Percentiles rank a stretch among this genome's conserved stretches.
These are phyloP conservation scores for Fomes fomentarius DNA, from an alignment of 1,284 basidiomycete species.

Conservation along the genomic window DNA sequence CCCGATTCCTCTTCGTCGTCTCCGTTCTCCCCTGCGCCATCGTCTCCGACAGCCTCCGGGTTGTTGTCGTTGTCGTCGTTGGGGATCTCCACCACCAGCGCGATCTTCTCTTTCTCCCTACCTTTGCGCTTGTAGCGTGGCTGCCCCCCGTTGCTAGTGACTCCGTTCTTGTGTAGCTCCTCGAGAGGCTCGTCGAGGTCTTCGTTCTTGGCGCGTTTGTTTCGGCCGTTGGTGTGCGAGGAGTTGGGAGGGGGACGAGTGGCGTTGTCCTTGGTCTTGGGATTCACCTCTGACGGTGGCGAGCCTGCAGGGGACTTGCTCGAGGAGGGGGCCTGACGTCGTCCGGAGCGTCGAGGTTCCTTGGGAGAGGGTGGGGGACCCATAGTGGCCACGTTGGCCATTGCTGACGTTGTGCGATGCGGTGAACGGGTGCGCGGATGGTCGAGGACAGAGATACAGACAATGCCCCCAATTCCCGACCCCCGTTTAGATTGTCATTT, in stretches of 20 bases:
- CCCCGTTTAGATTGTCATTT: conserved; percentile 18
- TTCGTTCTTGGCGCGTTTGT: conserved; percentile 73
- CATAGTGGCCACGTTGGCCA: conserved; percentile 50
- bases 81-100: conserved; percentile 33
- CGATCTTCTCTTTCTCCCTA: conserved; percentile 58
- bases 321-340: conserved; percentile 69
- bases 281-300: conserved; percentile 52
- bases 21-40: conserved; percentile 45
- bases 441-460: conserved; percentile 23
- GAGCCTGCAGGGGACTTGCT: conserved; percentile 76
- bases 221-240: conserved; percentile 46
- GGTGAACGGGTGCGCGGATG: conserved; percentile 21
- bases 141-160: conserved; percentile 45
- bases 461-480: conserved; percentile 26
- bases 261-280: conserved; percentile 42
- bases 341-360: conserved; percentile 75
- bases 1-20: conserved; percentile 81
- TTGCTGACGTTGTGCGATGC: conserved; percentile 22
- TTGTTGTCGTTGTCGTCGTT: conserved; percentile 33
- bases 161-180: conserved; percentile 48
- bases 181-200: conserved; percentile 67
- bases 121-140: conserved; percentile 56
- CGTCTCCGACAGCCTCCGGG: conserved; percentile 35
- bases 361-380: conserved; percentile 75
- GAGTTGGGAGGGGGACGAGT: conserved; percentile 49